Percentiles rank a stretch among this genome's conserved stretches.
phyloP scores from a whole-genome alignment of 2,329 filamentous ascomycete genomes.

The Chaetomium sp. region DNA sequence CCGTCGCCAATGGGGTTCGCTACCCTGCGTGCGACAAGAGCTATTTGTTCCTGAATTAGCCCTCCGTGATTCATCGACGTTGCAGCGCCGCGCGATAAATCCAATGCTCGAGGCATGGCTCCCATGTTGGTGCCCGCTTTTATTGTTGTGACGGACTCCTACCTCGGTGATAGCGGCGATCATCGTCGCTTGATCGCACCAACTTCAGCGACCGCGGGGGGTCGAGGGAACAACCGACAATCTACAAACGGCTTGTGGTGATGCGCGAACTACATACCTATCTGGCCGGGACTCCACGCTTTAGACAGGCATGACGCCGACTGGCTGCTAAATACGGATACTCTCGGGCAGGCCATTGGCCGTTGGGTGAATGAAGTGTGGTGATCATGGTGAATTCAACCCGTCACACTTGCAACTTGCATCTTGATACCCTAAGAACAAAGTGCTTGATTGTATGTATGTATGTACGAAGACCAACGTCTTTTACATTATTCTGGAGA shows the following conservation, averaged over 20 bases:
- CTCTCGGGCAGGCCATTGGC: not conserved
- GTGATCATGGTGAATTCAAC: not conserved
- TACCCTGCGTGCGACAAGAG: not conserved
- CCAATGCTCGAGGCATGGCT: not conserved
- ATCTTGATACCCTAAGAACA: not conserved
- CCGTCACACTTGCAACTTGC: not conserved
- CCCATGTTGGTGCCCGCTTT: not conserved
- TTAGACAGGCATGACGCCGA: conserved; percentile 8
- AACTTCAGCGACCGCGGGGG: not conserved
- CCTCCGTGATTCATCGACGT: conserved; percentile 17
- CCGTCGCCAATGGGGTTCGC: conserved; percentile 22
- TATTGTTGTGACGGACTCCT: not conserved
- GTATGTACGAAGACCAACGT: no score
- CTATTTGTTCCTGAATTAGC: conserved; percentile 32
- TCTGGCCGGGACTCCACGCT: not conserved
- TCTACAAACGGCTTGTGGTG: not conserved
- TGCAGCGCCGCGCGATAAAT: conserved; percentile 16
- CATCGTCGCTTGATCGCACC: not conserved
- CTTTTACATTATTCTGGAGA: not conserved
- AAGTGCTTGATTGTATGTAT: no score
- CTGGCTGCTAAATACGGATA: not conserved
- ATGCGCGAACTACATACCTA: not conserved
- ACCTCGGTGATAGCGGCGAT: conserved; percentile 5
- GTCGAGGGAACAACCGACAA: not conserved
- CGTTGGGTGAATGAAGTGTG: not conserved